Percentiles rank a stretch among this genome's conserved stretches.
These are phyloP conservation scores for Stephania cephalantha DNA, from an alignment of 164 flowering plant genomes.

Conservation along the genomic window DNA sequence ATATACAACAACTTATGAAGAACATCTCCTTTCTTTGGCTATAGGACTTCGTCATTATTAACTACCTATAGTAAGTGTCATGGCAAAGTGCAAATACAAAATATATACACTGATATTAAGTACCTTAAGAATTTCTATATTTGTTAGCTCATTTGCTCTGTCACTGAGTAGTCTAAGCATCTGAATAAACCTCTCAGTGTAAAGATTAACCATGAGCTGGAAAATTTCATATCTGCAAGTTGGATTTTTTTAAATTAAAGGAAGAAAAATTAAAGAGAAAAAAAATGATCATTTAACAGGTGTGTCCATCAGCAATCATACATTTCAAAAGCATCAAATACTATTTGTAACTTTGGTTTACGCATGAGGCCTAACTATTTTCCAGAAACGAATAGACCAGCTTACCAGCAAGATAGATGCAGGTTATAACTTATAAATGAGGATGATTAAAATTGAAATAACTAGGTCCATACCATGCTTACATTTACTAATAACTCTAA, in stretches of 20 bases:
- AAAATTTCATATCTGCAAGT: conserved; percentile 87
- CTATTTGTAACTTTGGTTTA: background rate
- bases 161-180: conserved; percentile 95
- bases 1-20: background rate
- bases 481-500: no score
- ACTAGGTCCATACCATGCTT: no score
- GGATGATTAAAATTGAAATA: no score
- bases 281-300: background rate
- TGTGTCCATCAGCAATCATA: background rate
- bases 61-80: background rate
- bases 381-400: background rate
- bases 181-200: conserved; percentile 96
- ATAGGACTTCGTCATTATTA: background rate
- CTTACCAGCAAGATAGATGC: no score
- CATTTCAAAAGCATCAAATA: background rate
- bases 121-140: conserved; percentile 95
- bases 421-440: no score
- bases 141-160: conserved; percentile 73
- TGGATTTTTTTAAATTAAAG: background rate
- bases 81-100: no score
- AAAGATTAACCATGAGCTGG: conserved; percentile 97
- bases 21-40: background rate
- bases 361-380: background rate
- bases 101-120: background rate
- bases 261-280: background rate